Base-by-base conservation (phyloP, 768 basidiomycete species). In the Russula vinacea region DNA sequence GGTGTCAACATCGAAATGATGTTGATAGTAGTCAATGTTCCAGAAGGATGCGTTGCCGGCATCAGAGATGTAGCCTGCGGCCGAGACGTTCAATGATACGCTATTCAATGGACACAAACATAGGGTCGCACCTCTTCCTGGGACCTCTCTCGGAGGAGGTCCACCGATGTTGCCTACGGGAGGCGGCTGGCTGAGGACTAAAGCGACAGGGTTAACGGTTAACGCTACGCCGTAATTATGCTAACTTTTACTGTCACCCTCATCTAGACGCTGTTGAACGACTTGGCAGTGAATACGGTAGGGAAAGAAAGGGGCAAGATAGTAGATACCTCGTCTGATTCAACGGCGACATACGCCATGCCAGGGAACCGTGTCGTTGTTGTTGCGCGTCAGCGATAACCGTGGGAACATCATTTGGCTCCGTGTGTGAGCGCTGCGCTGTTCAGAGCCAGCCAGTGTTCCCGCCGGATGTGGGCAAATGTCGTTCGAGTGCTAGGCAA, bases 1-100 rank as follows among this genome's bases (percentile, higher is more conserved):
- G 0, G 92, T 93, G 76, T 94, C 92, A 39, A 95, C 83, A 66
- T 95, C 92, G 69, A 95, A 95, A 75, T 90, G 93, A 3, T 83
- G 80, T 71, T 93, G 91, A 72, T 94, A 94, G 73, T 90, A 90
- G 64, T 94, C 92, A 37, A 93, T 70, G 32, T 83, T 84, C 91
- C 90, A 93, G 16, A 78, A 77, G 71, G 83, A 83, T 10, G 76
- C 71, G 58, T 79, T 74, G 39, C 76, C 72, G 10, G 79, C 78
- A 65, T 90, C 86, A 55, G 82, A 76, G 22, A 88, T 77, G 72
- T 89, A 92, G 19, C 88, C 90, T 90, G 60, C 19, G 17, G 1
- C 29, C 9, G 33, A 6, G 37, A 57, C 39, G 26, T 17, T 61
- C n/a, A 42, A 32, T 16, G n/a, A 37, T 11, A 8, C 22, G 44